Percentiles rank a stretch among this genome's conserved stretches.
These are phyloP conservation scores for Akanthomyces uredinophilus DNA, from an alignment of 2,329 filamentous ascomycete species.

Conservation along the genomic window DNA sequence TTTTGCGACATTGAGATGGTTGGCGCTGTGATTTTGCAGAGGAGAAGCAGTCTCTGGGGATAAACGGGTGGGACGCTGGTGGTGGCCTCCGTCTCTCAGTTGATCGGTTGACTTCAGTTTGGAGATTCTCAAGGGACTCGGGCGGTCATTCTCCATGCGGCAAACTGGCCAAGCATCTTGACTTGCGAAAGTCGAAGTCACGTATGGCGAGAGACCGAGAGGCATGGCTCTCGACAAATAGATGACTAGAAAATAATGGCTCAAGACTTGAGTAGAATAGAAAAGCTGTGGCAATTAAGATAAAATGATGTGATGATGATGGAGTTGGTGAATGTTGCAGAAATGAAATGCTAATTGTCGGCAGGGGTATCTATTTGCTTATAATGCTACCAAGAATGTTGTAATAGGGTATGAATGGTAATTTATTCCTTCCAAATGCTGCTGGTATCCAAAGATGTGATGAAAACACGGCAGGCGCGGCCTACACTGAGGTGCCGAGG, in stretches of 20 bases:
- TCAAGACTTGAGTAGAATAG: conserved; percentile 4
- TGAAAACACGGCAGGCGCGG: neutral
- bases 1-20: neutral
- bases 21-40: neutral
- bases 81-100: conserved; percentile 18
- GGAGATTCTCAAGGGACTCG: conserved; percentile 46
- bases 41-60: neutral
- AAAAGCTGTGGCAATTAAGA: conserved; percentile 3
- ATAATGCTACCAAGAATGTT: conserved; percentile 1
- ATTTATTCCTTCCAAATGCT: neutral
- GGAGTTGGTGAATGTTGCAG: conserved; percentile 1
- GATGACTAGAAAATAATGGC: neutral
- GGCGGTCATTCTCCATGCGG: conserved; percentile 24
- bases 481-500: conserved; percentile 30
- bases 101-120: conserved; percentile 29
- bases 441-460: neutral
- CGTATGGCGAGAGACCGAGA: conserved; percentile 12
- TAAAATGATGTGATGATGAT: conserved; percentile 8
- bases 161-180: conserved; percentile 21
- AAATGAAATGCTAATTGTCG: neutral
- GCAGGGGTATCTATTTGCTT: conserved; percentile 9
- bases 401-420: neutral
- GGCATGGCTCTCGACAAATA: conserved; percentile 2
- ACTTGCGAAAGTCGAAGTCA: neutral
- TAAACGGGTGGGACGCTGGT: neutral